phyloP scores from a whole-genome alignment of 2,329 filamentous ascomycete species.

The Biscogniauxia mediterranea region DNA sequence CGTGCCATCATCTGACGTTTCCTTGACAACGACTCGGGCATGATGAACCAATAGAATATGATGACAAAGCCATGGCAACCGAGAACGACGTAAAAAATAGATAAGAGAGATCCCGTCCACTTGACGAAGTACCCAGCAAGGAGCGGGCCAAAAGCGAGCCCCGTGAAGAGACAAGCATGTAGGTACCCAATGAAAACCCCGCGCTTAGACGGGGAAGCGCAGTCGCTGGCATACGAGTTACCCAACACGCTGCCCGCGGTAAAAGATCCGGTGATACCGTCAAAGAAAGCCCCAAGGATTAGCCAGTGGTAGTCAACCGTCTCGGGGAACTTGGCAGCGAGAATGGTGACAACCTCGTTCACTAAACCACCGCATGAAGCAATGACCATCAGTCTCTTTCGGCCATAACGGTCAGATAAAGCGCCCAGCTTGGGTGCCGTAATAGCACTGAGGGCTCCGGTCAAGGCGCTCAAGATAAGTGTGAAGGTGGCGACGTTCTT shows the following conservation, averaged over 20 bases:
- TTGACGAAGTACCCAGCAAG: conserved; percentile 78
- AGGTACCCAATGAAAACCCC: conserved; percentile 86
- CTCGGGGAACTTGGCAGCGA: conserved; percentile 74
- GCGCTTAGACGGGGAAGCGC: conserved; percentile 74
- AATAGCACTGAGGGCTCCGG: conserved; percentile 76
- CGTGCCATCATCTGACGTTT: conserved; percentile 68
- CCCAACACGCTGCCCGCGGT: conserved; percentile 74
- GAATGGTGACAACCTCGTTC: conserved; percentile 73
- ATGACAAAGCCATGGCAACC: conserved; percentile 73
- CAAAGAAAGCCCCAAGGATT: conserved; percentile 71
- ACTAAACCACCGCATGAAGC: conserved; percentile 72
- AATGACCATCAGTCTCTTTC: conserved; percentile 70
- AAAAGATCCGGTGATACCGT: conserved; percentile 86
- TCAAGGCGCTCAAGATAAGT: conserved; percentile 70
- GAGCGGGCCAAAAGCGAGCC: conserved; percentile 84
- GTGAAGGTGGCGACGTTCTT: conserved; percentile 74
- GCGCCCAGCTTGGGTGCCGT: conserved; percentile 80
- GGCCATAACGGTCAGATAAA: conserved; percentile 82
- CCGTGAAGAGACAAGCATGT: conserved; percentile 82
- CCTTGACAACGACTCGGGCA: conserved; percentile 83
- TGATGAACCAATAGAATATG: conserved; percentile 63
- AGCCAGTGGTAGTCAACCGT: conserved; percentile 74
- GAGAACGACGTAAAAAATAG: conserved; percentile 82
- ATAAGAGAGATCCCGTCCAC: conserved; percentile 69
- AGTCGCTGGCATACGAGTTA: conserved; percentile 88